Percentiles rank a stretch among this genome's conserved stretches.
These are phyloP conservation scores for Podospora bellae-mahoneyi DNA, from an alignment of 495 filamentous ascomycete genomes.

Conservation along the genomic window DNA sequence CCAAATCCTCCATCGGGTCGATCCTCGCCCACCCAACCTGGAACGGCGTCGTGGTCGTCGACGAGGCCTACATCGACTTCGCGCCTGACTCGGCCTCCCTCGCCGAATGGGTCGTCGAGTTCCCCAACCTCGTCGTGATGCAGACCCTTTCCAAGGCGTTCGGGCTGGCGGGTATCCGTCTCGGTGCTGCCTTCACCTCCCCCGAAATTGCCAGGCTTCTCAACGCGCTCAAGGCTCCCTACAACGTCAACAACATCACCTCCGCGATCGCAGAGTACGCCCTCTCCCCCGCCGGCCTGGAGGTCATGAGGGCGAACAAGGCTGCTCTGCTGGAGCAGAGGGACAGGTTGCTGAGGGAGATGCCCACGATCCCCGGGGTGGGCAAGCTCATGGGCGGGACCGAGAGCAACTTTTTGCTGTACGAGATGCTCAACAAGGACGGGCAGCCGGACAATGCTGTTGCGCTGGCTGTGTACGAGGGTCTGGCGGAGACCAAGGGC, in stretches of 20 bases:
- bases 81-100: slow-evolving; percentile 72
- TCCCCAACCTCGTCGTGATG: slow-evolving; percentile 97
- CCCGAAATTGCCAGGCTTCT: slow-evolving; percentile 62
- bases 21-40: slow-evolving; percentile 84
- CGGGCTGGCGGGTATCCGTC: slow-evolving; percentile 85
- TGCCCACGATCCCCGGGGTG: slow-evolving; percentile 73
- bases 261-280: slow-evolving; percentile 75
- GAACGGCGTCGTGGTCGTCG: slow-evolving; percentile 91
- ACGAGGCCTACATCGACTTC: slow-evolving; percentile 98
- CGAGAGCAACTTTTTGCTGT: slow-evolving; percentile 84
- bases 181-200: slow-evolving; percentile 63
- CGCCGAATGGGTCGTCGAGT: slow-evolving; percentile 89
- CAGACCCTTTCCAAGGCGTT: slow-evolving; percentile 97
- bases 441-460: slow-evolving; percentile 73
- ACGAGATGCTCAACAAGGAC: slow-evolving; percentile 72
- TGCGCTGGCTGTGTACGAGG: slow-evolving; percentile 76
- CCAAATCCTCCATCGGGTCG: slow-evolving; percentile 68
- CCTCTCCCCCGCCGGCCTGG: slow-evolving; percentile 59
- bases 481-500: slow-evolving; percentile 78
- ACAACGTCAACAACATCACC: slow-evolving; percentile 86
- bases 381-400: slow-evolving; percentile 77
- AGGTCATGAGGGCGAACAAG: slow-evolving; percentile 65
- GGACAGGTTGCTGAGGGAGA: slow-evolving; percentile 65
- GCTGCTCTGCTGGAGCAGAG: slow-evolving; percentile 70
- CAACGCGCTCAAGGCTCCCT: slow-evolving; percentile 91